A percentile compares a stretch with the other conserved stretches of the same genome.
Conservation (phyloP, 2,329 filamentous ascomycete species). For the Fusarium decemcellulare region DNA sequence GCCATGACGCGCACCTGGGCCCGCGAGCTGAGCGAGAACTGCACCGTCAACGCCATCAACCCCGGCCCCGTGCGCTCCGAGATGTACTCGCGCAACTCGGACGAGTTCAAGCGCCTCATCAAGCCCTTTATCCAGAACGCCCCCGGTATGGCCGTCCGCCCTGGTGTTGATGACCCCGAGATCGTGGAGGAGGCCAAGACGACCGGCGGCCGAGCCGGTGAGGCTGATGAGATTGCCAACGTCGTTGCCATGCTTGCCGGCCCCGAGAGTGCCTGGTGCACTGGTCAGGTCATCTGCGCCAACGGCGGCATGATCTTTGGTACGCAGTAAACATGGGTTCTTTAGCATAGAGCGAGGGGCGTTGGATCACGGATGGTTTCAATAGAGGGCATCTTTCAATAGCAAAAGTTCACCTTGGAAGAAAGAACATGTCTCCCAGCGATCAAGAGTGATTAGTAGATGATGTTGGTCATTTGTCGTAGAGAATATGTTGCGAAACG, state of each 20-base stretch:
- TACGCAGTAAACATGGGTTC: constrained; percentile 39
- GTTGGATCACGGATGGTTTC: constrained; percentile 23
- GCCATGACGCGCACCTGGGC: constrained; percentile 70
- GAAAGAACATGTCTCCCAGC: not conserved
- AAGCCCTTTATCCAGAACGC: constrained; percentile 49
- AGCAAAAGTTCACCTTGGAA: constrained; percentile 5
- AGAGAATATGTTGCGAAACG: not conserved
- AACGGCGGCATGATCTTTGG: constrained; percentile 50
- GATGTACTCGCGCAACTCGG: constrained; percentile 58
- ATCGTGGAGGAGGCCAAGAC: constrained; percentile 47
- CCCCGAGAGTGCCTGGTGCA: constrained; percentile 47
- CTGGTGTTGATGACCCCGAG: constrained; percentile 42
- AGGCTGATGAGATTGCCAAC: constrained; percentile 45
- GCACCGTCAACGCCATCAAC: constrained; percentile 68
- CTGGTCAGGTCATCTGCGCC: constrained; percentile 47
- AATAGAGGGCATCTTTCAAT: constrained; percentile 29
- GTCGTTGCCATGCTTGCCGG: constrained; percentile 45
- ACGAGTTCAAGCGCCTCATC: constrained; percentile 47
- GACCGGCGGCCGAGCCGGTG: constrained; percentile 44
- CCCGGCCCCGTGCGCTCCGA: constrained; percentile 67
- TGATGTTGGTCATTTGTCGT: not conserved
- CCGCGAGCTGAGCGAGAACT: constrained; percentile 64
- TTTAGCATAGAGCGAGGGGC: constrained; percentile 21
- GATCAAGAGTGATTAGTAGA: not conserved
- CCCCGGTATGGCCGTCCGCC: constrained; percentile 44